These are phyloP conservation scores for Flammula alnicola DNA, from an alignment of 1,284 basidiomycete genomes.

Conservation along the genomic window DNA sequence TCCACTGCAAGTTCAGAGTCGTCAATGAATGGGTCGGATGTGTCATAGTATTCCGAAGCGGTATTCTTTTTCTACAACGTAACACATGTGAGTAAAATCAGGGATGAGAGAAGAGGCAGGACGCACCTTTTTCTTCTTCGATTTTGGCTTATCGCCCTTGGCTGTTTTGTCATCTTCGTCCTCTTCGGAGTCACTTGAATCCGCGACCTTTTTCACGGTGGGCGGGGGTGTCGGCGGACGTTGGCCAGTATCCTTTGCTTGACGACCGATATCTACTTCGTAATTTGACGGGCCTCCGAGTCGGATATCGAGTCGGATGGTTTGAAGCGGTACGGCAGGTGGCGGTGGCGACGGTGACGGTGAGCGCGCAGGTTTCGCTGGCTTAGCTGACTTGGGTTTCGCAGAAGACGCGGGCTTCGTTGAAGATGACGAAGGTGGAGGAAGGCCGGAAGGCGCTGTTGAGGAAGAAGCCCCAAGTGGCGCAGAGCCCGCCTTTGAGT, in stretches of 20 bases:
- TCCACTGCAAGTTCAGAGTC: slow-evolving; percentile 93
- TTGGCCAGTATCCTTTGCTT: slow-evolving; percentile 70
- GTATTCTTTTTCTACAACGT: slow-evolving; percentile 58
- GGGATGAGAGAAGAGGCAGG: neutral
- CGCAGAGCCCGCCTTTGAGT: slow-evolving; percentile 9
- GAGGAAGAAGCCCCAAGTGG: slow-evolving; percentile 13
- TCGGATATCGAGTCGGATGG: slow-evolving; percentile 68
- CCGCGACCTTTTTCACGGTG: slow-evolving; percentile 29
- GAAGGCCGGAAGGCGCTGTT: slow-evolving; percentile 11
- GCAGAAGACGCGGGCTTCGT: slow-evolving; percentile 31
- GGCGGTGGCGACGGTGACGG: slow-evolving; percentile 67
- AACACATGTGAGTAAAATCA: slow-evolving; percentile 2
- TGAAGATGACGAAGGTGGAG: slow-evolving; percentile 21
- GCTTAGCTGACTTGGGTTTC: slow-evolving; percentile 46
- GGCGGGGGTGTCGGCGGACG: slow-evolving; percentile 58
- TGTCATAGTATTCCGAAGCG: slow-evolving; percentile 83
- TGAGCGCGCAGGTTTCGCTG: slow-evolving; percentile 51
- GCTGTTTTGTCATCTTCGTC: slow-evolving; percentile 51
- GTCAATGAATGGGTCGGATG: slow-evolving; percentile 94
- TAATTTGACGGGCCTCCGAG: slow-evolving; percentile 77
- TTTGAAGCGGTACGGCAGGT: slow-evolving; percentile 61
- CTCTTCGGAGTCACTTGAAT: slow-evolving; percentile 58
- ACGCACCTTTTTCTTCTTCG: slow-evolving; percentile 47
- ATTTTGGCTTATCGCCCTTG: slow-evolving; percentile 42
- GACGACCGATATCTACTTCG: slow-evolving; percentile 65